Conservation (phyloP, 176 grass and related monocot species). For the Oryza australiensis region DNA sequence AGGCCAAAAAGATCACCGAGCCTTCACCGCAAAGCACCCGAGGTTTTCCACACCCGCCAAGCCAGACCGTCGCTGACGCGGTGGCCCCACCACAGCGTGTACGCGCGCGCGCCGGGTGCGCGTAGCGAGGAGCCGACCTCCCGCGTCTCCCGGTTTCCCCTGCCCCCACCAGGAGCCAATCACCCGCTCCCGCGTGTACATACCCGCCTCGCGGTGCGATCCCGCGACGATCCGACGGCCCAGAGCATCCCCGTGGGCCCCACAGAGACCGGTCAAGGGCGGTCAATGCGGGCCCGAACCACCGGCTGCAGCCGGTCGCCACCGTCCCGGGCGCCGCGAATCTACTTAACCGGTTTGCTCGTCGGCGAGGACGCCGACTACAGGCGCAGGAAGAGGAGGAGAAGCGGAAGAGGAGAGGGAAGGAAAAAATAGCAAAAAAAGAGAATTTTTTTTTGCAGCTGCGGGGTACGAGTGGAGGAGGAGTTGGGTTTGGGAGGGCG, state of each 20-base stretch:
- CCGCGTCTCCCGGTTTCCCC: not conserved
- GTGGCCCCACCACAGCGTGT: not conserved
- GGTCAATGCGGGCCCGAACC: not conserved
- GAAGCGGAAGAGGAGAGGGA: not conserved
- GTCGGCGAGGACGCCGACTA: conserved; percentile 13
- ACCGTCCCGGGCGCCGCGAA: conserved; percentile 1
- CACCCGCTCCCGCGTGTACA: not conserved
- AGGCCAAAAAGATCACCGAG: not conserved
- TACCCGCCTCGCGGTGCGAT: not conserved
- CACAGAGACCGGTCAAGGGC: conserved; percentile 8
- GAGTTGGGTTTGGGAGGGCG: not conserved
- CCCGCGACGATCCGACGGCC: conserved; percentile 19
- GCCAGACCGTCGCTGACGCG: not conserved
- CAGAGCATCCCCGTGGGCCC: not conserved
- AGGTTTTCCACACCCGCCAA: not conserved
- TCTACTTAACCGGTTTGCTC: conserved; percentile 39
- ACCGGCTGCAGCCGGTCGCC: conserved; percentile 43
- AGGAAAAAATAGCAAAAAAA: not conserved
- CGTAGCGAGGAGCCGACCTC: conserved; percentile 16
- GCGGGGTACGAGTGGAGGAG: not conserved
- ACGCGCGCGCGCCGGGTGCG: not conserved
- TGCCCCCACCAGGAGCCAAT: conserved; percentile 26
- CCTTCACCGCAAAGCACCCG: not conserved
- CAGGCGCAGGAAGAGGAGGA: not conserved
- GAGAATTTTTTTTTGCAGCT: not conserved